These are phyloP conservation scores for Lactarius indigo DNA, from an alignment of 768 basidiomycete species.

Conservation along the genomic window DNA sequence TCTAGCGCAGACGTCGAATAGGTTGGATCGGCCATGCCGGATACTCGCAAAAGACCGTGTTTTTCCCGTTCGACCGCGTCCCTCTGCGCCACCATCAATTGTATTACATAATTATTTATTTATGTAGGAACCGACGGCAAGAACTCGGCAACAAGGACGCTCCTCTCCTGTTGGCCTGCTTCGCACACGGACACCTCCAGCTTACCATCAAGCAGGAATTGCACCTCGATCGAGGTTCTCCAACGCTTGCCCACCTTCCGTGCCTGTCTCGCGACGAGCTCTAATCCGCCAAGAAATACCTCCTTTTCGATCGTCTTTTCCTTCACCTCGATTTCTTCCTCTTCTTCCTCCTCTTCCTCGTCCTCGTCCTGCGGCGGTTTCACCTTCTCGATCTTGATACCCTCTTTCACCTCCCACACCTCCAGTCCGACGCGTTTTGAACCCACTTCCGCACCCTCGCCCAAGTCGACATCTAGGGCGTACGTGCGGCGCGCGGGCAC, in stretches of 20 bases:
- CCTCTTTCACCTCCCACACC: constrained; percentile 74
- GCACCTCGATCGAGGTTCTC: constrained; percentile 50
- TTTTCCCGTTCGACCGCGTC: not conserved
- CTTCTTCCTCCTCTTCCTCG: constrained; percentile 57
- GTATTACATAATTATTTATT: not conserved
- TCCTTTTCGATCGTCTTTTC: constrained; percentile 58
- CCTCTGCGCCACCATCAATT: no score
- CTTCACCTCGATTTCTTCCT: constrained; percentile 61
- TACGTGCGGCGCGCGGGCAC: constrained; percentile 63
- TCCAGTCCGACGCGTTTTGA: constrained; percentile 54
- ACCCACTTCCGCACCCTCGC: constrained; percentile 36
- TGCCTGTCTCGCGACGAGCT: constrained; percentile 37
- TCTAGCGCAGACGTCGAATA: not conserved
- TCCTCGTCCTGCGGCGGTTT: constrained; percentile 41
- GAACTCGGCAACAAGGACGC: constrained; percentile 26
- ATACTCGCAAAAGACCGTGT: not conserved
- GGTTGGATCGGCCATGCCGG: not conserved
- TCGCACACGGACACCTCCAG: constrained; percentile 41
- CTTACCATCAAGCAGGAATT: constrained; percentile 37
- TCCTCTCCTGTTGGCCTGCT: constrained; percentile 33
- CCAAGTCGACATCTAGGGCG: constrained; percentile 54
- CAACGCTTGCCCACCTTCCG: constrained; percentile 45
- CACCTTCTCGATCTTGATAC: constrained; percentile 58
- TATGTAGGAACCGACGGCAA: not conserved
- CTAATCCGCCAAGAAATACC: constrained; percentile 39